Percentiles rank a stretch among this genome's conserved stretches.
These are phyloP conservation scores for Dendrobium nobile DNA, from an alignment of 106 monocot genomes.

Conservation along the genomic window DNA sequence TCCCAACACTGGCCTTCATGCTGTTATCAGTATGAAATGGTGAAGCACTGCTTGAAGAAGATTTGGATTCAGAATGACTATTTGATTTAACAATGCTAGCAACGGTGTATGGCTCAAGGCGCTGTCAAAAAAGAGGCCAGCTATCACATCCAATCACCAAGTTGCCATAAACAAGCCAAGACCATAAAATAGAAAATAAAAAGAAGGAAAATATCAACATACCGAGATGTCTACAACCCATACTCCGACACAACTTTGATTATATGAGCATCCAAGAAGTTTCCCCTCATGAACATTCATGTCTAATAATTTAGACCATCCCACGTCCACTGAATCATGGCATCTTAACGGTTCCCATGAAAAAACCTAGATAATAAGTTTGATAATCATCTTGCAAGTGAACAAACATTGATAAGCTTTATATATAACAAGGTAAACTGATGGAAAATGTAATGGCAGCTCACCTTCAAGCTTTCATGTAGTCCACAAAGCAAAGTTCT, in stretches of 20 bases:
- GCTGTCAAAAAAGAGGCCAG: slow-evolving; percentile 36
- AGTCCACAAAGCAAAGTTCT: slow-evolving; percentile 78
- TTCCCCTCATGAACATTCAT: slow-evolving; percentile 91
- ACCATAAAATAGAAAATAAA: background rate
- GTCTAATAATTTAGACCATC: slow-evolving; percentile 95
- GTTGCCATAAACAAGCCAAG: background rate
- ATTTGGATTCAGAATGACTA: slow-evolving; percentile 60
- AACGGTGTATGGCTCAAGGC: slow-evolving; percentile 68
- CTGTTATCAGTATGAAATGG: slow-evolving; percentile 51
- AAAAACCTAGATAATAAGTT: slow-evolving; percentile 41
- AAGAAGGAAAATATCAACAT: slow-evolving; percentile 17
- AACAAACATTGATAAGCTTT: background rate
- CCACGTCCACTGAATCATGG: slow-evolving; percentile 92
- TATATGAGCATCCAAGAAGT: slow-evolving; percentile 97
- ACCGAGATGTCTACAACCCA: slow-evolving; percentile 99
- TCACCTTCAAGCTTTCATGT: slow-evolving; percentile 84
- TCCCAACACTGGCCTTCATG: slow-evolving; percentile 63
- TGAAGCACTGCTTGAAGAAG: slow-evolving; percentile 23
- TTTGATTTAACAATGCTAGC: slow-evolving; percentile 39
- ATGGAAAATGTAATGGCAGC: background rate
- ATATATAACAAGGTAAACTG: background rate
- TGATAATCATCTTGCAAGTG: background rate
- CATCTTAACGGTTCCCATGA: slow-evolving; percentile 97
- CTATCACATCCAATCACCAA: background rate
- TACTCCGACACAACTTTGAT: slow-evolving; percentile 99